Evolutionary conservation across 1,139 yeast genomes (phyloP).

Genomic region (Hyphopichia buzzinii): DNA sequence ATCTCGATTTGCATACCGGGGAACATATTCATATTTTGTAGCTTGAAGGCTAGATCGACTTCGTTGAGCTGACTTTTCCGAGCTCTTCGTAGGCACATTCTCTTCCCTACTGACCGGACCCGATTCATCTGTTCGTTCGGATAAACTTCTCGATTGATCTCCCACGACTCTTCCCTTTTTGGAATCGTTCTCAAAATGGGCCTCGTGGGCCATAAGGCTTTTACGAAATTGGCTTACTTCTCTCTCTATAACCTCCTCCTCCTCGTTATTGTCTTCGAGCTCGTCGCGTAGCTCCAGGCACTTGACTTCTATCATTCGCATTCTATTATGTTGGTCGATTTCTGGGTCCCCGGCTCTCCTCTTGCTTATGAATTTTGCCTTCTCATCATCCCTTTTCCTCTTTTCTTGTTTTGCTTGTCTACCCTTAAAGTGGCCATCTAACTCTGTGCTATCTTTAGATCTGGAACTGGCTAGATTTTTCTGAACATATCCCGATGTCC

Average conservation of each 20-base stretch:
- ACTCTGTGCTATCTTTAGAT: slow-evolving; percentile 14
- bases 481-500: slow-evolving; percentile 71
- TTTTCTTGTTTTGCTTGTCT: slow-evolving; percentile 21
- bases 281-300: slow-evolving; percentile 55
- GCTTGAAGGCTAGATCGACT: no score
- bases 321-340: slow-evolving; percentile 38
- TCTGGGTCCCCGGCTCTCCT: slow-evolving; percentile 8
- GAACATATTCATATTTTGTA: no score
- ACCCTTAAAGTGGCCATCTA: slow-evolving; percentile 30
- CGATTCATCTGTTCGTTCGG: no score
- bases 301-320: slow-evolving; percentile 50
- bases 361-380: slow-evolving; percentile 12
- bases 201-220: no score
- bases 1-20: no score
- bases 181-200: no score
- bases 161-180: no score
- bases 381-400: slow-evolving; percentile 12
- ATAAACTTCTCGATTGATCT: no score
- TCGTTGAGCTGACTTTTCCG: no score
- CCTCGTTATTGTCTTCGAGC: slow-evolving; percentile 50
- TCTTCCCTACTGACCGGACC: no score
- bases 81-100: no score
- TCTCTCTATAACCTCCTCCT: slow-evolving; percentile 23
- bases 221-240: slow-evolving; percentile 21
- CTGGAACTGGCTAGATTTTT: slow-evolving; percentile 36